Evolutionary conservation across 2,329 filamentous ascomycete genomes (phyloP).

Genomic region (Verticillium zaregamsianum): DNA sequence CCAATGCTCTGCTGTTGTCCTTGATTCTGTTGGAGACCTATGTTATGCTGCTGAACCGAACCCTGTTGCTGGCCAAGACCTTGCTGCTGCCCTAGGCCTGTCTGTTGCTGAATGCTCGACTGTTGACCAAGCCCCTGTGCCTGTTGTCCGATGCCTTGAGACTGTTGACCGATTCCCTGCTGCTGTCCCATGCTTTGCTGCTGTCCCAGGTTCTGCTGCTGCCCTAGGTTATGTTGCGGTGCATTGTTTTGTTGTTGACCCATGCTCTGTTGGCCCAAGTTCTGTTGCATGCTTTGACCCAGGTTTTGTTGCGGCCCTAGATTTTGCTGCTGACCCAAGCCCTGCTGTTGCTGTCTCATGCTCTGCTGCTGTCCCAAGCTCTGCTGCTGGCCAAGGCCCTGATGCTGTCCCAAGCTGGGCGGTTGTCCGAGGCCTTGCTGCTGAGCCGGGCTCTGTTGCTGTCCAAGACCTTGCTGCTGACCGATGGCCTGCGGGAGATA

Average conservation of each 20-base stretch:
- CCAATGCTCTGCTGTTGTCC: conserved; percentile 15
- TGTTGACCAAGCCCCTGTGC: conserved; percentile 9
- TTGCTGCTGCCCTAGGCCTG: conserved; percentile 10
- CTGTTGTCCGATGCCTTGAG: conserved; percentile 13
- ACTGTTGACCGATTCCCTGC: conserved; percentile 14
- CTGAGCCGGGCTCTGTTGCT: conserved; percentile 7
- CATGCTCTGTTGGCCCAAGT: conserved; percentile 16
- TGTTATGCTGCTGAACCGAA: conserved; percentile 21
- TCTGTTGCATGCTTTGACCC: conserved; percentile 19
- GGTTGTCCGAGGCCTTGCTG: conserved; percentile 6
- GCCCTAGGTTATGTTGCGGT: conserved; percentile 10
- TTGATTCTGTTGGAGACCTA: conserved; percentile 24
- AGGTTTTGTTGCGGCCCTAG: conserved; percentile 18
- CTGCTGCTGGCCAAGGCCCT: conserved; percentile 4
- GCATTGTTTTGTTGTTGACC: conserved; percentile 24
- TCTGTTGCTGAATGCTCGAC: conserved; percentile 1
- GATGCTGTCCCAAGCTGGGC: conserved; percentile 6
- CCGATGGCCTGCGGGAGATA: conserved; percentile 23
- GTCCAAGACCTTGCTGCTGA: conserved; percentile 8
- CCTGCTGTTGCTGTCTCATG: conserved; percentile 9
- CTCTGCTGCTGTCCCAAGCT: conserved; percentile 9
- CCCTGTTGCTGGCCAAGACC: conserved; percentile 15
- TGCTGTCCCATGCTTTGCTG: conserved; percentile 24
- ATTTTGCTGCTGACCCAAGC: conserved; percentile 16
- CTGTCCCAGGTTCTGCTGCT: conserved; percentile 21